Evolutionary conservation across 768 basidiomycete genomes (phyloP).

Genomic region (Lentinus tigrinus): DNA sequence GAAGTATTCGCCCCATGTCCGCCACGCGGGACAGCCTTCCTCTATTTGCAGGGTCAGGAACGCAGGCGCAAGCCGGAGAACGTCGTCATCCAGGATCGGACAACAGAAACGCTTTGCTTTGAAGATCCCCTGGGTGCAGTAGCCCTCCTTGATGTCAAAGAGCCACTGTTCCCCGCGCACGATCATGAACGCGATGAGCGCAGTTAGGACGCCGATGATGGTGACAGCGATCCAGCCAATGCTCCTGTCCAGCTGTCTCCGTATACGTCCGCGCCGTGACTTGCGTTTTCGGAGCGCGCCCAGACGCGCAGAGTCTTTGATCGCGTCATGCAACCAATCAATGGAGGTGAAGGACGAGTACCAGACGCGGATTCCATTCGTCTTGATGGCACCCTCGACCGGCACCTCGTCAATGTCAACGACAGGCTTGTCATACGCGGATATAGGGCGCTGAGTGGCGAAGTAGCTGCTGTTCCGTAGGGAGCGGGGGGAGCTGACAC

Average conservation of each 20-base stretch:
- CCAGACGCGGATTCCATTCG: slow-evolving; percentile 91
- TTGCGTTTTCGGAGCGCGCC: slow-evolving; percentile 67
- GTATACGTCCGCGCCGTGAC: slow-evolving; percentile 65
- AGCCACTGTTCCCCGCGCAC: slow-evolving; percentile 84
- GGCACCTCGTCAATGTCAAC: slow-evolving; percentile 30
- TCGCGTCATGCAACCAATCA: slow-evolving; percentile 95
- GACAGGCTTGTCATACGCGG: slow-evolving; percentile 64
- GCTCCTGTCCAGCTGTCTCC: slow-evolving; percentile 68
- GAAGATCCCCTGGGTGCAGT: slow-evolving; percentile 69
- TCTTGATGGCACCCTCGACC: slow-evolving; percentile 56
- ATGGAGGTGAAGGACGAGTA: slow-evolving; percentile 88
- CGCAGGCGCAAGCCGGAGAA: not conserved
- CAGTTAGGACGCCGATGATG: slow-evolving; percentile 82
- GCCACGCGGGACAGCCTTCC: slow-evolving; percentile 66
- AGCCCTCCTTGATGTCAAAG: slow-evolving; percentile 92
- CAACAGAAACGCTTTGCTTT: slow-evolving; percentile 85
- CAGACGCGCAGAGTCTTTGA: slow-evolving; percentile 88
- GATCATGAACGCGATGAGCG: slow-evolving; percentile 83
- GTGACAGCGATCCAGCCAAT: slow-evolving; percentile 90
- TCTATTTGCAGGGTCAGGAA: slow-evolving; percentile 22
- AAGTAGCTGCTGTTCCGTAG: slow-evolving; percentile 33
- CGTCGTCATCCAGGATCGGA: slow-evolving; percentile 31
- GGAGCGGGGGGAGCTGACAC: slow-evolving; percentile 32
- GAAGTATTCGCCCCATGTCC: slow-evolving; percentile 68
- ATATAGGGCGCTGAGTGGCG: slow-evolving; percentile 59